Base-by-base conservation (phyloP, 305 asterid species). In the Fraxinus paxiana region DNA sequence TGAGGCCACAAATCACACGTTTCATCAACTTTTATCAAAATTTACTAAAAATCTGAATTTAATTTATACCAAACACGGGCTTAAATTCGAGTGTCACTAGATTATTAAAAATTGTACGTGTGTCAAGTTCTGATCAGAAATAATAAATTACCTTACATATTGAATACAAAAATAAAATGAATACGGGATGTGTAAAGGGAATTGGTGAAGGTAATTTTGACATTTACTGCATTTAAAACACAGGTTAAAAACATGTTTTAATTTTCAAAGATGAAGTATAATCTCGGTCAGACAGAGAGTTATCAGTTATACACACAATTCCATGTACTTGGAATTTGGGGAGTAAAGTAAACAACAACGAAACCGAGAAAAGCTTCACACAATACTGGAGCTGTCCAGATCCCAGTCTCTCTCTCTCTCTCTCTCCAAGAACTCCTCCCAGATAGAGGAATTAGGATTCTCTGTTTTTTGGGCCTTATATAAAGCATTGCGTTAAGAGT, bases 331-430 rank as follows among this genome's bases (percentile, higher is more conserved):
- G 2, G 59, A 51, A 51, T n/a, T 51, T 51, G 3, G 56, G 17
- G 20, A 51, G 63, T 20, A 4, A 5, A 5, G 63, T n/a, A 51
- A 48, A 48, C 20, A 5, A 17, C 73, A 13, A 12, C 18, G 56
- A 9, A 67, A 67, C n/a, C 17, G 18, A 41, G 69, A 8, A 77
- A 79, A 43, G 63, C 76, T 80, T 35, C 79, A 85, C 22, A 38
- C 46, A 15, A 13, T 65, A 63, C 69, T 38, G 86, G 86, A 80
- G 81, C 56, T 51, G 72, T 63, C 74, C 88, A 77, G 81, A 83
- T 81, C 85, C 83, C 2, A 35, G 2, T 18, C 4, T 26, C 2
- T 18, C 51, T 18, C 30, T 43, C 75, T 10, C 15, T 1, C 75
- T 17, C 56, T 72, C 77, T 65, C 79, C 76, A 18, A 56, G 6